These are phyloP conservation scores for Magnusiomyces fungicola DNA, from an alignment of 1,139 yeast species.

Conservation along the genomic window DNA sequence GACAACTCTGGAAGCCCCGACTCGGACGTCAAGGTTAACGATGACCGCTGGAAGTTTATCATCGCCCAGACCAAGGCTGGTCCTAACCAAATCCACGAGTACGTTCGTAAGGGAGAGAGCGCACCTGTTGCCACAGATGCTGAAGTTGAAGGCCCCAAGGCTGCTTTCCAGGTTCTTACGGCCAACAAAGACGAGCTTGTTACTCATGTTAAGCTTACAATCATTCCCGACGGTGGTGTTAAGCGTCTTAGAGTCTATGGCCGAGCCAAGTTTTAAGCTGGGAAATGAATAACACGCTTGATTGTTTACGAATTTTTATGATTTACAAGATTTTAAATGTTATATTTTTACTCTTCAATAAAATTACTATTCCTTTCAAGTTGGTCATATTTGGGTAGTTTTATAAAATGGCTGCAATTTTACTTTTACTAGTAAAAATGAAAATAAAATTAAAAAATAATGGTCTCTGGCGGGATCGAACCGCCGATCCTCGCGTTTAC, in stretches of 20 bases:
- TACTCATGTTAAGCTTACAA: constrained; percentile 69
- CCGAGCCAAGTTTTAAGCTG: not conserved
- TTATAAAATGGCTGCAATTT: too few relatives aligned
- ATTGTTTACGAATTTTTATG: too few relatives aligned
- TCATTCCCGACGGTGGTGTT: constrained; percentile 95
- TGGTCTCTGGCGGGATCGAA: too few relatives aligned
- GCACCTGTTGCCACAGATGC: constrained; percentile 11
- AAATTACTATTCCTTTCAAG: too few relatives aligned
- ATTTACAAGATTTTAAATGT: too few relatives aligned
- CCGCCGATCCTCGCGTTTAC: too few relatives aligned
- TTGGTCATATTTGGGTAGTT: too few relatives aligned
- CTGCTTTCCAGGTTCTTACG: constrained; percentile 8
- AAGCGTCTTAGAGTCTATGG: constrained; percentile 85
- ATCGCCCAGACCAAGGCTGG: constrained; percentile 67
- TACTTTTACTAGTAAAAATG: too few relatives aligned
- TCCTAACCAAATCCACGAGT: constrained; percentile 73
- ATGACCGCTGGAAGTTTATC: constrained; percentile 51
- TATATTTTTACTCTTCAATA: too few relatives aligned
- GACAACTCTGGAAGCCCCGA: constrained; percentile 29
- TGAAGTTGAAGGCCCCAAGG: constrained; percentile 8
- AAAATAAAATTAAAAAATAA: too few relatives aligned
- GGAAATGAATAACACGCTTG: too few relatives aligned
- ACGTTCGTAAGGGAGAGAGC: constrained; percentile 27
- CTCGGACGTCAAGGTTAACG: constrained; percentile 32
- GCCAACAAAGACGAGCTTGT: constrained; percentile 21